Conservation (phyloP, 306 rosid genomes). For the Dalbergia cultrata region DNA sequence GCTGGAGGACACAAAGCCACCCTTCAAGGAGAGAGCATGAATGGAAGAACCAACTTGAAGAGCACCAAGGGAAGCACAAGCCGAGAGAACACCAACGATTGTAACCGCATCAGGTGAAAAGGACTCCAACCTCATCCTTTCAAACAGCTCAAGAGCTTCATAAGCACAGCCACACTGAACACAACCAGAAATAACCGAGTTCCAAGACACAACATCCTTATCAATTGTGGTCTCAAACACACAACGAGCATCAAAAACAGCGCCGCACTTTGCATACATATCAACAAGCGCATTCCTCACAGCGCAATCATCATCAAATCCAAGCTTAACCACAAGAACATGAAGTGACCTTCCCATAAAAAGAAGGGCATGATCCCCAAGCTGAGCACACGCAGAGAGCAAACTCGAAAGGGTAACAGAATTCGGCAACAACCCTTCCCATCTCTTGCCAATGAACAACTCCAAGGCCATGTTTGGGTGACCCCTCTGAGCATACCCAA, state of each 20-base stretch:
- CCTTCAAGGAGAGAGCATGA: slow-evolving; percentile 66
- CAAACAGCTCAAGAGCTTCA: slow-evolving; percentile 70
- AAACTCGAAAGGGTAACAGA: slow-evolving; percentile 70
- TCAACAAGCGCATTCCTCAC: slow-evolving; percentile 75
- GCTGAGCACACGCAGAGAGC: slow-evolving; percentile 75
- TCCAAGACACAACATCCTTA: slow-evolving; percentile 76
- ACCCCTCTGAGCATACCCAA: slow-evolving; percentile 73
- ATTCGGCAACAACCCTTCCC: slow-evolving; percentile 65
- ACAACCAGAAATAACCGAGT: slow-evolving; percentile 77
- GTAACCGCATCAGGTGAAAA: slow-evolving; percentile 70
- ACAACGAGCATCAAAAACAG: slow-evolving; percentile 53
- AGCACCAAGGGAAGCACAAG: slow-evolving; percentile 71
- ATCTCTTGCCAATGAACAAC: slow-evolving; percentile 55
- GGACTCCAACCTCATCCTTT: slow-evolving; percentile 61
- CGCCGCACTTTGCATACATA: slow-evolving; percentile 75
- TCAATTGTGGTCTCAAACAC: slow-evolving; percentile 59
- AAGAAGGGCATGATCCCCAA: slow-evolving; percentile 34
- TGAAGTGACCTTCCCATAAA: slow-evolving; percentile 67
- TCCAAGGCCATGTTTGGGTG: slow-evolving; percentile 61
- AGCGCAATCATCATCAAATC: slow-evolving; percentile 54
- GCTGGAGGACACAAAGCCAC: slow-evolving; percentile 56
- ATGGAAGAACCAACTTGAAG: slow-evolving; percentile 68
- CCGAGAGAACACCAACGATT: slow-evolving; percentile 68
- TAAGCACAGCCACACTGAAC: slow-evolving; percentile 61
- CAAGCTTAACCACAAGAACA: slow-evolving; percentile 60